Conservation (phyloP, 495 filamentous ascomycete species). For the Clavariopsis aquatica region DNA sequence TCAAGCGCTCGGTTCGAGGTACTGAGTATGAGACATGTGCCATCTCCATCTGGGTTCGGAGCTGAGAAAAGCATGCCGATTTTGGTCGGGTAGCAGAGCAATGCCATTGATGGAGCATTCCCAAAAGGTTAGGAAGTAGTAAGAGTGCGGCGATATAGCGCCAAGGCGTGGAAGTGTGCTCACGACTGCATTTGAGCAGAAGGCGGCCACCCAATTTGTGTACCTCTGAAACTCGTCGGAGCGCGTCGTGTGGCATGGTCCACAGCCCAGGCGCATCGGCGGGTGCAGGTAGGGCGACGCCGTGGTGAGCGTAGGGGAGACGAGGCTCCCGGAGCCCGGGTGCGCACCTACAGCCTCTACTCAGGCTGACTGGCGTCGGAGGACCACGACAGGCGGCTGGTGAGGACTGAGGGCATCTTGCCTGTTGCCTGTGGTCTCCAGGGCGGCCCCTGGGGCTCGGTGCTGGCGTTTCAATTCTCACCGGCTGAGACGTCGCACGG, state of each 20-base stretch:
- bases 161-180: background rate
- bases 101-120: too few relatives aligned
- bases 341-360: background rate
- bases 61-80: too few relatives aligned
- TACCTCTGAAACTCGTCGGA: background rate
- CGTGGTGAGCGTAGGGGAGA: background rate
- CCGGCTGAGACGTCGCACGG: background rate
- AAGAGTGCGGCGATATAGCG: background rate
- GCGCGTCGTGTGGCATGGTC: background rate
- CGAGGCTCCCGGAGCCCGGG: background rate
- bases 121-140: background rate
- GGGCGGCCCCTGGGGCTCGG: background rate
- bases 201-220: background rate
- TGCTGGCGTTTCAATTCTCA: slow-evolving; percentile 3
- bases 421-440: background rate
- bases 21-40: too few relatives aligned
- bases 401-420: background rate
- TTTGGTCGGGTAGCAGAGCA: too few relatives aligned
- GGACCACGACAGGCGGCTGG: background rate
- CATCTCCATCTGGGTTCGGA: too few relatives aligned
- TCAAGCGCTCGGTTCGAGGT: too few relatives aligned
- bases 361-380: background rate
- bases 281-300: background rate
- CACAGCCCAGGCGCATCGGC: background rate
- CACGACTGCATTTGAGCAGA: background rate